A percentile compares a stretch with the other conserved stretches of the same genome.
phyloP scores from a whole-genome alignment of 2,329 filamentous ascomycete species.

The Pseudogymnoascus sp. region DNA sequence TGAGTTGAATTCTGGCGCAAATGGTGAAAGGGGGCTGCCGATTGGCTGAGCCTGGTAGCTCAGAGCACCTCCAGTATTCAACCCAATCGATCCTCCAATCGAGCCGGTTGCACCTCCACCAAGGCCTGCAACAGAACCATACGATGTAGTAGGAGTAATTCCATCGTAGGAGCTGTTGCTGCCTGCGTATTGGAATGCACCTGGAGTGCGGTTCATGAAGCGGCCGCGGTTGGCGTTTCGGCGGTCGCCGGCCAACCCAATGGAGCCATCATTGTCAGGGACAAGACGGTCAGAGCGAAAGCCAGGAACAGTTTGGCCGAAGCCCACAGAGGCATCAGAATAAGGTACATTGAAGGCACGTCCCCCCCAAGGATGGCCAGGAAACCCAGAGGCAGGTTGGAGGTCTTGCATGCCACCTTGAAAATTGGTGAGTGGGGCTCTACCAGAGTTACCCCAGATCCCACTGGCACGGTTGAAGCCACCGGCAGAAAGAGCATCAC shows the following conservation, averaged over 20 bases:
- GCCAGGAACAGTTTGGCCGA: constrained; percentile 18
- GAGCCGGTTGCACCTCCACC: constrained; percentile 15
- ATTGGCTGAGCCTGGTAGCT: constrained; percentile 42
- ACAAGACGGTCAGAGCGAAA: constrained; percentile 25
- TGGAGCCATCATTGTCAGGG: constrained; percentile 22
- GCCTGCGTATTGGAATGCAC: constrained; percentile 25
- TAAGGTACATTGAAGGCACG: constrained; percentile 26
- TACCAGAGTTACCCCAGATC: constrained; percentile 43
- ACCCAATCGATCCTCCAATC: constrained; percentile 16
- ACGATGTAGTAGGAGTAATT: constrained; percentile 23
- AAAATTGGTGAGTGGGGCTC: constrained; percentile 29
- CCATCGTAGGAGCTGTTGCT: constrained; percentile 28
- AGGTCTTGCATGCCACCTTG: constrained; percentile 17
- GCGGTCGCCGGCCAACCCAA: constrained; percentile 17
- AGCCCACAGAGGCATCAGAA: constrained; percentile 19
- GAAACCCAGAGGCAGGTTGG: constrained; percentile 29
- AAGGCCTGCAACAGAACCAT: constrained; percentile 22
- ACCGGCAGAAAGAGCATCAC: constrained; percentile 43
- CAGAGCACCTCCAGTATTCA: constrained; percentile 15
- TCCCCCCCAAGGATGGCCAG: constrained; percentile 40
- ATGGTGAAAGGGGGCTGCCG: constrained; percentile 60
- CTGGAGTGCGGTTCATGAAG: constrained; percentile 21
- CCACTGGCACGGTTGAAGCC: constrained; percentile 45
- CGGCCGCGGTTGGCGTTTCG: constrained; percentile 22
- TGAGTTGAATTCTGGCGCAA: constrained; percentile 66